A percentile compares a stretch with the other conserved stretches of the same genome.
Conservation (phyloP, 306 rosid genomes). For the Crataegus laevigata region DNA sequence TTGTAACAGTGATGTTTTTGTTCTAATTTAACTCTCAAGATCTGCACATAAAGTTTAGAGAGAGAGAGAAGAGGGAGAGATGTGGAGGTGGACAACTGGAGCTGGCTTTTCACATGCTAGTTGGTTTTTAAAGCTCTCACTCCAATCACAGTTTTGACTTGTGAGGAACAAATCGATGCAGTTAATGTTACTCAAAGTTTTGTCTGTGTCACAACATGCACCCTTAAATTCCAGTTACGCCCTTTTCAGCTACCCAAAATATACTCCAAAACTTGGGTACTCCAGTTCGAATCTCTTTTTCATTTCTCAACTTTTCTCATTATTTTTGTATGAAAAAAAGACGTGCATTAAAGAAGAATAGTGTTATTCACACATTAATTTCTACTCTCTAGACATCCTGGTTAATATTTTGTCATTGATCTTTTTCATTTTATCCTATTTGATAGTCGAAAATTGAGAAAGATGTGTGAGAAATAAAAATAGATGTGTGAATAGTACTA, state of each 20-base stretch:
- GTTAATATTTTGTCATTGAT: too few relatives aligned
- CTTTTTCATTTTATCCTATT: too few relatives aligned
- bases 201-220: not conserved
- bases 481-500: too few relatives aligned
- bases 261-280: not conserved
- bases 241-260: not conserved
- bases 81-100: conserved; percentile 7
- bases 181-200: not conserved
- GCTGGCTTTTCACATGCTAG: conserved; percentile 2
- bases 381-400: rapidly evolving
- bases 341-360: too few relatives aligned
- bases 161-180: not conserved
- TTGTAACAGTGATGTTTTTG: conserved; percentile 4
- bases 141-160: conserved; percentile 2
- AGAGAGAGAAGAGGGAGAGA: conserved; percentile 1
- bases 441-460: too few relatives aligned
- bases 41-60: conserved; percentile 27
- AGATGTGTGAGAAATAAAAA: too few relatives aligned
- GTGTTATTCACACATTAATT: too few relatives aligned
- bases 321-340: too few relatives aligned
- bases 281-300: too few relatives aligned
- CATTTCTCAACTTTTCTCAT: too few relatives aligned
- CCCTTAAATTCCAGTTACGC: not conserved
- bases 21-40: conserved; percentile 27
- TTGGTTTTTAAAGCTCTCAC: not conserved